A percentile compares a stretch with the other conserved stretches of the same genome.
phyloP scores from a whole-genome alignment of 2,329 filamentous ascomycete species.

The Colletotrichum costaricense region DNA sequence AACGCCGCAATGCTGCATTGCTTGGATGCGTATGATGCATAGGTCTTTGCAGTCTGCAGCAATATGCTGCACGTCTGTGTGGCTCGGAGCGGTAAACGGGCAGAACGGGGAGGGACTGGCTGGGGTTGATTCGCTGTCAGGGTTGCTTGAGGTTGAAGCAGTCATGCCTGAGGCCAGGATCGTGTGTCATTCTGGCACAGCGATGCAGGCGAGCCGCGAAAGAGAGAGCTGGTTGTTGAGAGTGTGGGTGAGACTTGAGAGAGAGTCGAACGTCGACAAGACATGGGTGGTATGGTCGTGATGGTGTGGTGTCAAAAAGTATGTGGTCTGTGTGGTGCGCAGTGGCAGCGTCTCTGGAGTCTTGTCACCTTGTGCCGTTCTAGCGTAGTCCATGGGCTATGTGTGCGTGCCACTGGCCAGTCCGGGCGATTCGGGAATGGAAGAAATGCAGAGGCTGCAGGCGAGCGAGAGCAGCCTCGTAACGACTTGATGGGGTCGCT shows the following conservation, averaged over 20 bases:
- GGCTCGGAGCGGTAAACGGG: slow-evolving; percentile 33
- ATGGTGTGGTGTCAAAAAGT: neutral
- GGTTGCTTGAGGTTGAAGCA: slow-evolving; percentile 19
- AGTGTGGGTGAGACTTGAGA: too few species aligned
- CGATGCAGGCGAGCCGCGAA: neutral
- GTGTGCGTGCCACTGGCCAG: neutral
- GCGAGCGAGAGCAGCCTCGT: slow-evolving; percentile 46
- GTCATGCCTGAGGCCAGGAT: slow-evolving; percentile 27
- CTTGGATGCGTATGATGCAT: slow-evolving; percentile 22
- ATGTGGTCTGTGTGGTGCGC: slow-evolving; percentile 4
- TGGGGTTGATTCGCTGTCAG: slow-evolving; percentile 25
- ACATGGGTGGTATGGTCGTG: neutral
- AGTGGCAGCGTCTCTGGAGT: neutral
- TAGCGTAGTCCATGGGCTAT: neutral
- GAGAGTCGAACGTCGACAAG: neutral
- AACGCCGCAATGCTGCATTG: slow-evolving; percentile 31
- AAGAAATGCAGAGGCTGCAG: slow-evolving; percentile 6
- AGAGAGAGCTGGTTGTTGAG: too few species aligned
- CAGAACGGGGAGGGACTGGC: slow-evolving; percentile 23
- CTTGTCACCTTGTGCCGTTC: neutral
- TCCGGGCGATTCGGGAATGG: neutral
- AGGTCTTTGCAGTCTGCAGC: slow-evolving; percentile 9
- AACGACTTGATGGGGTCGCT: slow-evolving; percentile 37
- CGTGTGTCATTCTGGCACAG: slow-evolving; percentile 21
- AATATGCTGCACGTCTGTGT: slow-evolving; percentile 27